Conservation (phyloP, 2,329 filamentous ascomycete genomes). For the Blastomyces silverae region DNA sequence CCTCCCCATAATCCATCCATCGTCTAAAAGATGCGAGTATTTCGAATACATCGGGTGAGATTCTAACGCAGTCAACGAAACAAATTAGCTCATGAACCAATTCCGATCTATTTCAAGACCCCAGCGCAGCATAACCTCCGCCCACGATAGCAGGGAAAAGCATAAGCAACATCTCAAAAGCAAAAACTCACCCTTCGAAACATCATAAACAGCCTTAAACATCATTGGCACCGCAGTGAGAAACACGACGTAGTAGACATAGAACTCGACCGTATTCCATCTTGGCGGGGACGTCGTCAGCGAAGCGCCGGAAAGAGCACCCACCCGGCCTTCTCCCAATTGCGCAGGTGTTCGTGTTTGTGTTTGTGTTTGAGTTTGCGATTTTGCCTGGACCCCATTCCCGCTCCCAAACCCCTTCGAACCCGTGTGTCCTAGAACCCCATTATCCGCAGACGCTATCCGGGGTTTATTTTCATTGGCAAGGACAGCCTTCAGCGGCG, state of each 20-base stretch:
- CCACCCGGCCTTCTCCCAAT: conserved; percentile 35
- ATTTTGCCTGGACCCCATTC: neutral
- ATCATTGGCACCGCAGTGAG: conserved; percentile 65
- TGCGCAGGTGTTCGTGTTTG: neutral
- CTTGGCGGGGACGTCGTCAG: conserved; percentile 50
- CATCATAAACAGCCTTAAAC: conserved; percentile 82
- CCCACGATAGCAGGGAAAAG: neutral
- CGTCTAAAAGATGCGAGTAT: conserved; percentile 62
- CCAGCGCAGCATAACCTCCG: neutral
- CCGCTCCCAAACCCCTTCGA: neutral
- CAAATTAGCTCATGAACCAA: neutral
- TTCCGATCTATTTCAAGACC: neutral
- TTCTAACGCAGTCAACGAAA: conserved; percentile 45
- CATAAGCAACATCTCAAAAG: neutral
- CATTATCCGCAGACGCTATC: conserved; percentile 32
- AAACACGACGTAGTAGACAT: conserved; percentile 68
- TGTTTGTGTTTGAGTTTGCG: neutral
- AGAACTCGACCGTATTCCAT: conserved; percentile 86
- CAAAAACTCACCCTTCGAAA: conserved; percentile 63
- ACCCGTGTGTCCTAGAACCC: conserved; percentile 19
- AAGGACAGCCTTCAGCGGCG: conserved; percentile 57
- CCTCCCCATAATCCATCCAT: conserved; percentile 87
- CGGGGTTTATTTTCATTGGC: conserved; percentile 40
- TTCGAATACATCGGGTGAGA: conserved; percentile 73
- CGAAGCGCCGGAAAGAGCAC: conserved; percentile 29